Base-by-base conservation (phyloP, 2,329 filamentous ascomycete species). In the Cladobotryum protrusum region DNA sequence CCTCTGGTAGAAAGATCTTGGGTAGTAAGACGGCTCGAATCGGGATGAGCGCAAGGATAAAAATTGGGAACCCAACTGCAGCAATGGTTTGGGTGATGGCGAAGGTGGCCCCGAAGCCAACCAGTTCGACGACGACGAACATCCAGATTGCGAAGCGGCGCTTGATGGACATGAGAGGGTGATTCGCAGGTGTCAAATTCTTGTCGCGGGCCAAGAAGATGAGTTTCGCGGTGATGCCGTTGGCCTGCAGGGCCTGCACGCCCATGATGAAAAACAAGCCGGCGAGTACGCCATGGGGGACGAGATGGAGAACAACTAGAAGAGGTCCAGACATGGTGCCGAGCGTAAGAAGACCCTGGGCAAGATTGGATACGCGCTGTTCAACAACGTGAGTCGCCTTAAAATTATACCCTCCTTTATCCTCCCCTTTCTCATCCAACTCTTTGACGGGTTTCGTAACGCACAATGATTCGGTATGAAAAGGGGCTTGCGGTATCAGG, bases 251-350 rank as follows among this genome's bases (percentile, higher is more conserved):
- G 3, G 87, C 87, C 68, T 91, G 85, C 53, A 88, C 76, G 39
- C 87, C 87, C 87, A 92, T 91, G 63, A 89, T 79, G 68, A 91
- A 91, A 74, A 92, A 92, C 20, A 92, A 76, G 0, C 87, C 87
- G 0, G 87, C 87, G 49, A 92, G 77, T 1, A 91, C 86, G 52
- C 83, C 86, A 61, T 90, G 86, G 0, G 87, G 88, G 56, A 92
- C 87, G 9, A 89, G 77, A 59, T 89, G 84, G 9, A 92, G 72
- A 14, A 90, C 86, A 17, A 83, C 70, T 1, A 92, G 78, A 2
- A 92, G 72, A 0, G 87, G 87, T 0, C 84, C 83, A 1, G 82
- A 79, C 86, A 91, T 91, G 52, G 87, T 89, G 41, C 85, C 85
- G 4, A 92, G 77, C 0, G 87, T 89, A 3, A 92, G 72, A 0